Conservation (phyloP, 306 rosid species). For the Vigna mungo region DNA sequence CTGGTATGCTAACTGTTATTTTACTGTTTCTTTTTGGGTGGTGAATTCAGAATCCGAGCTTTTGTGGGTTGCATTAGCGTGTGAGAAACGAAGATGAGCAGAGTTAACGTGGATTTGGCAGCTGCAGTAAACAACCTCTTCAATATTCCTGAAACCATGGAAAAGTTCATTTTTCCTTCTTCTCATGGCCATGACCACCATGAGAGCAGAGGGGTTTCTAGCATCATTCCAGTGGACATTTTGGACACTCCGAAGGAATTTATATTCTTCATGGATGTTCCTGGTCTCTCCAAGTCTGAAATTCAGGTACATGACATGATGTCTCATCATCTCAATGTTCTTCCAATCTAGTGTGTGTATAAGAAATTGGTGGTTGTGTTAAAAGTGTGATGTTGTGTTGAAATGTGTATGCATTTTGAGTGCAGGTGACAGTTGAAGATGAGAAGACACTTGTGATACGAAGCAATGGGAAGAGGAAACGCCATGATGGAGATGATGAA, state of each 20-base stretch:
- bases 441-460: slow-evolving; percentile 59
- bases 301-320: slow-evolving; percentile 56
- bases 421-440: slow-evolving; percentile 63
- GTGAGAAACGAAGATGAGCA: slow-evolving; percentile 48
- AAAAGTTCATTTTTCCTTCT: slow-evolving; percentile 46
- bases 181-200: slow-evolving; percentile 38
- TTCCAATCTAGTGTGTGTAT: neutral
- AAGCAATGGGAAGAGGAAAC: slow-evolving; percentile 69
- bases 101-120: slow-evolving; percentile 46
- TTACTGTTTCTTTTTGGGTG: neutral
- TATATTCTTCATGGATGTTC: slow-evolving; percentile 65
- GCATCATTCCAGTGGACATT: slow-evolving; percentile 61
- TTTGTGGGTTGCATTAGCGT: neutral
- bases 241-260: slow-evolving; percentile 65
- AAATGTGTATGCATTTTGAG: neutral
- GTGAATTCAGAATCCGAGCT: slow-evolving; percentile 12
- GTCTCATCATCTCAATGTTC: neutral
- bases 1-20: neutral
- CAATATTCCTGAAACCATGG: slow-evolving; percentile 55
- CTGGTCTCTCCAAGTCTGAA: slow-evolving; percentile 76
- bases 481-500: slow-evolving; percentile 66
- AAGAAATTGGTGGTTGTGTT: neutral
- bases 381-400: neutral
- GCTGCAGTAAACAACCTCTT: slow-evolving; percentile 52
- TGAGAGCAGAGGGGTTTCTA: slow-evolving; percentile 42